These are phyloP conservation scores for Albophoma yamanashiensis DNA, from an alignment of 2,329 filamentous ascomycete genomes.

Conservation along the genomic window DNA sequence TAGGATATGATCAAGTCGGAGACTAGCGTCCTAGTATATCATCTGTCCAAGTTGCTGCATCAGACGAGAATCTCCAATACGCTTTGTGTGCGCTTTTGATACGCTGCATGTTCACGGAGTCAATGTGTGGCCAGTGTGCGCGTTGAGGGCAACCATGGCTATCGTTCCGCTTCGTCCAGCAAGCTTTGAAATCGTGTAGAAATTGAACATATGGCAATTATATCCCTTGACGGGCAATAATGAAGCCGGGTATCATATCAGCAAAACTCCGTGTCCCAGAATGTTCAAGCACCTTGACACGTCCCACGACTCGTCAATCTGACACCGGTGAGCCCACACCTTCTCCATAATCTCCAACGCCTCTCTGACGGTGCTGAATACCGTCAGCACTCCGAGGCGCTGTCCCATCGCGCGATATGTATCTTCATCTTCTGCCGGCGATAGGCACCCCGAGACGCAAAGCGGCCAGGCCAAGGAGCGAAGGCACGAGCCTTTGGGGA, in stretches of 20 bases:
- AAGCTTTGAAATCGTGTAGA: not conserved
- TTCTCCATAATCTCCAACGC: conserved; percentile 34
- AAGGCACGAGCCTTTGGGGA: conserved; percentile 19
- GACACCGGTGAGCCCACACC: conserved; percentile 29
- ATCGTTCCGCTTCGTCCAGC: not conserved
- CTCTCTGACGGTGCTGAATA: conserved; percentile 34
- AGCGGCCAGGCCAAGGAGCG: conserved; percentile 29
- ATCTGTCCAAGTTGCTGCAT: not conserved
- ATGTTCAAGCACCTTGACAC: conserved; percentile 30
- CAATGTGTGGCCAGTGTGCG: too few relatives aligned
- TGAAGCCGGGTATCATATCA: conserved; percentile 21
- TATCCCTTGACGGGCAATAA: not conserved
- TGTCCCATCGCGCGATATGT: conserved; percentile 29
- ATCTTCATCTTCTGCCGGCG: conserved; percentile 26
- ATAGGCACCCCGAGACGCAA: conserved; percentile 30
- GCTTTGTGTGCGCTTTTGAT: not conserved
- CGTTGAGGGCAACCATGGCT: not conserved
- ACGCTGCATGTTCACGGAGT: not conserved
- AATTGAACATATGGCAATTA: not conserved
- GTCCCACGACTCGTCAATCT: conserved; percentile 33
- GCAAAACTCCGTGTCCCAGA: conserved; percentile 26
- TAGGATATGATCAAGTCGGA: not conserved
- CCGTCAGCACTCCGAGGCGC: conserved; percentile 28
- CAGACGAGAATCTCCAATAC: not conserved
- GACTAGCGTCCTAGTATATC: not conserved